These are phyloP conservation scores for Ramaria sp. DNA, from an alignment of 768 basidiomycete genomes.

Conservation along the genomic window DNA sequence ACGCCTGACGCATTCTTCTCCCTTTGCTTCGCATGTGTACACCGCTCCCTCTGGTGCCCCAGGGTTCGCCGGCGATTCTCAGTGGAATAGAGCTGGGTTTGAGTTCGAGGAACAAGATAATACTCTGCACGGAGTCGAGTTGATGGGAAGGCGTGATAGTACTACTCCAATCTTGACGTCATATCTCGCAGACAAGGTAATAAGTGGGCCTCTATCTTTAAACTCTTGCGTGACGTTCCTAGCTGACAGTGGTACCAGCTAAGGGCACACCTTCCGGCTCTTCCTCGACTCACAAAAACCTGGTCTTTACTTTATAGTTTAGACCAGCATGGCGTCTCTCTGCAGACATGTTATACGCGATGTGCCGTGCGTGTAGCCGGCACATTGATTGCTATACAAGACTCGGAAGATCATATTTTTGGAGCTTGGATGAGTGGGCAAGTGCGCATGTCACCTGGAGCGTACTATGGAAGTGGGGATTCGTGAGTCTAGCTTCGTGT, in stretches of 20 bases:
- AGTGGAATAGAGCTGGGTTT: constrained; percentile 58
- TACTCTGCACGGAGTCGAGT: constrained; percentile 32
- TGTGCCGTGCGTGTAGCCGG: constrained; percentile 39
- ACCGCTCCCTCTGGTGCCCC: constrained; percentile 56
- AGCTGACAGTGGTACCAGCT: constrained; percentile 32
- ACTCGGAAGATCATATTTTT: constrained; percentile 54
- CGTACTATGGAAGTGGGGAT: constrained; percentile 85
- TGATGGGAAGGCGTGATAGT: constrained; percentile 40
- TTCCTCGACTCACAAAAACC: constrained; percentile 52
- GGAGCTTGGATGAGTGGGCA: constrained; percentile 81
- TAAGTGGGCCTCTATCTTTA: constrained; percentile 15
- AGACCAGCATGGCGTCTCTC: constrained; percentile 90
- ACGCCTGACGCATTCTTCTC: constrained; percentile 31
- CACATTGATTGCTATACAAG: constrained; percentile 55
- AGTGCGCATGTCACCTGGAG: constrained; percentile 42
- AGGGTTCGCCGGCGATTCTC: constrained; percentile 56
- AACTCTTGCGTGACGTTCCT: constrained; percentile 1
- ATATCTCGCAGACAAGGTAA: constrained; percentile 49
- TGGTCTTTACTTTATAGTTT: constrained; percentile 85
- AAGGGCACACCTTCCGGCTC: constrained; percentile 59
- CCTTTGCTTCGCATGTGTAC: constrained; percentile 37
- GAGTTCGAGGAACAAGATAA: constrained; percentile 24
- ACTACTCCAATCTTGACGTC: constrained; percentile 43
- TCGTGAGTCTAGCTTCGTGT: constrained; percentile 42
- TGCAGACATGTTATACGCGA: constrained; percentile 73